These are phyloP conservation scores for Yamadazyma taylorii DNA, from an alignment of 1,139 yeast genomes.

Conservation along the genomic window DNA sequence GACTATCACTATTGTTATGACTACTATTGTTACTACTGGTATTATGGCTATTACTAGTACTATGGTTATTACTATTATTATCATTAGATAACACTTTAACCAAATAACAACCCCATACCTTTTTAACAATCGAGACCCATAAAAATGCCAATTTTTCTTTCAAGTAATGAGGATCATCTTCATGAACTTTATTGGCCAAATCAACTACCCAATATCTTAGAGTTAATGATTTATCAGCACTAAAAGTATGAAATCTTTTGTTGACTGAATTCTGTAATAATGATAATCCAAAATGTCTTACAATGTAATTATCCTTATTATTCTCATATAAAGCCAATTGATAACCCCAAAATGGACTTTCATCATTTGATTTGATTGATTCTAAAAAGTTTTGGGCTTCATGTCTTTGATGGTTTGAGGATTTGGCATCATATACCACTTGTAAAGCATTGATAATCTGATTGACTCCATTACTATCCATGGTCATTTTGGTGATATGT, in stretches of 20 bases:
- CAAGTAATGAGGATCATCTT: slow-evolving; percentile 82
- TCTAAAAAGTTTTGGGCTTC: slow-evolving; percentile 77
- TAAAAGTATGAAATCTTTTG: slow-evolving; percentile 52
- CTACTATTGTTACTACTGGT: slow-evolving; percentile 5
- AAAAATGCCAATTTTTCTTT: slow-evolving; percentile 86
- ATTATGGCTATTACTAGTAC: too few species aligned
- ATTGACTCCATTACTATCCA: slow-evolving; percentile 65
- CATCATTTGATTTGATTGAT: slow-evolving; percentile 69
- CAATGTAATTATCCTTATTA: slow-evolving; percentile 62
- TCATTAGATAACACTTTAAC: slow-evolving; percentile 23
- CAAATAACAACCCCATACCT: slow-evolving; percentile 77
- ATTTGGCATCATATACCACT: slow-evolving; percentile 71
- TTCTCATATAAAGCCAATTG: slow-evolving; percentile 69
- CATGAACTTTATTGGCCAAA: slow-evolving; percentile 57
- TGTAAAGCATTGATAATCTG: slow-evolving; percentile 78
- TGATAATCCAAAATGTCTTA: slow-evolving; percentile 88
- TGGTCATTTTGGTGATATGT: slow-evolving; percentile 28
- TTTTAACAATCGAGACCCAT: slow-evolving; percentile 93
- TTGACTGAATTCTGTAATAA: slow-evolving; percentile 73
- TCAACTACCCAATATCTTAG: slow-evolving; percentile 85
- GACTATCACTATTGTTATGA: slow-evolving; percentile 4
- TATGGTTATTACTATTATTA: neutral
- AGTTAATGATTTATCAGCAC: slow-evolving; percentile 64
- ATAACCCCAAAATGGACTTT: slow-evolving; percentile 92
- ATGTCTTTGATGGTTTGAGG: slow-evolving; percentile 62